A percentile compares a stretch with the other conserved stretches of the same genome.
These are phyloP conservation scores for Neurospora cerealis DNA, from an alignment of 495 filamentous ascomycete genomes.

Conservation along the genomic window DNA sequence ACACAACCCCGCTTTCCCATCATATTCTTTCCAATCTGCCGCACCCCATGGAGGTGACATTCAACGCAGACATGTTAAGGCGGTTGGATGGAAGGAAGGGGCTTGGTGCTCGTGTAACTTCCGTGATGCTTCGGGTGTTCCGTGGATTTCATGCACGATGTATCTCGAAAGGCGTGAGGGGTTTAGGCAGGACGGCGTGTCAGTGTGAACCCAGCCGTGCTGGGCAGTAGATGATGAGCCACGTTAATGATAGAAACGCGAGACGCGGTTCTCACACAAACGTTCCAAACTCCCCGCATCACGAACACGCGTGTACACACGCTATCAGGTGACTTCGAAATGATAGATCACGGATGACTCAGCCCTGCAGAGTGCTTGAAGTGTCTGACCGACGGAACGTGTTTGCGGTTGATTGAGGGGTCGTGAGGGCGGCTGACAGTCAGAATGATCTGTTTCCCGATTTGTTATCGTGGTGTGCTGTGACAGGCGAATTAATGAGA, in stretches of 20 bases:
- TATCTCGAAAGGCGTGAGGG: not conserved
- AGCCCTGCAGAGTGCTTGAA: not conserved
- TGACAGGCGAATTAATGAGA: not conserved
- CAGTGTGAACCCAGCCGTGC: conserved; percentile 1
- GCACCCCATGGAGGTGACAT: not conserved
- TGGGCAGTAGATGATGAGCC: not conserved
- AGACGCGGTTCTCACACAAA: not conserved
- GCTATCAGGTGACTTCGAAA: conserved; percentile 9
- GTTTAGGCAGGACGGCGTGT: not conserved
- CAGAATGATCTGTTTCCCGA: not conserved
- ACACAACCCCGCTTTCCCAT: not conserved
- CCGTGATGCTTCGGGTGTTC: not conserved
- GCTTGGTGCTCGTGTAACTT: not conserved
- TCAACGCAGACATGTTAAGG: not conserved
- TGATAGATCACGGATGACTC: not conserved
- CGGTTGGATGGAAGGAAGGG: not conserved
- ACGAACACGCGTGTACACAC: not conserved
- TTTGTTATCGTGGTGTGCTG: not conserved
- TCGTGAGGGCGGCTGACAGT: not conserved
- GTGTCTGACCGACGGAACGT: not conserved
- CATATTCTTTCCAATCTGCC: not conserved
- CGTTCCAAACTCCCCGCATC: conserved; percentile 3
- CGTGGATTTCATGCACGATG: not conserved
- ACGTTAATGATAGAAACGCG: not conserved
- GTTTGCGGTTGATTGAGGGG: not conserved